Conservation (phyloP, 176 grass and related monocot species). For the Oryza meyeriana region DNA sequence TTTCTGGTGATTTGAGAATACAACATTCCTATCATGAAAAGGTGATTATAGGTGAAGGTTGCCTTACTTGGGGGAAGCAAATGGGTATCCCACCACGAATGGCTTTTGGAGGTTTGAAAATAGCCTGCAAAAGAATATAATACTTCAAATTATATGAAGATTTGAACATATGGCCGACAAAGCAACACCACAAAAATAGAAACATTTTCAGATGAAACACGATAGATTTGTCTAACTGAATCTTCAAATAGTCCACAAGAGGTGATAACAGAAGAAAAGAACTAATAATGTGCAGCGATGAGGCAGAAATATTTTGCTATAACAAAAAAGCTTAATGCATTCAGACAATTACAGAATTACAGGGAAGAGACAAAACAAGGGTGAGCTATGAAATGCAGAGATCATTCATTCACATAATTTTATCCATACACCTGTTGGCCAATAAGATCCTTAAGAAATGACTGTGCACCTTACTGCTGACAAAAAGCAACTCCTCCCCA, state of each 20-base stretch:
- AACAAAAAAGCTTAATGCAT: background rate
- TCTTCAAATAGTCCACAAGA: background rate
- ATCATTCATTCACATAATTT: background rate
- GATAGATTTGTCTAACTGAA: background rate
- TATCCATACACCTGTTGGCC: background rate
- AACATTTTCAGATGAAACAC: background rate
- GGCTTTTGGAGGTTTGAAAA: constrained; percentile 78
- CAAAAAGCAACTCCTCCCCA: constrained; percentile 73
- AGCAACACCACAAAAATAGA: background rate
- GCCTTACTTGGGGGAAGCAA: constrained; percentile 95
- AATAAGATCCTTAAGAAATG: background rate
- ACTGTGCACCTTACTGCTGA: constrained; percentile 65
- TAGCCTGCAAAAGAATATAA: constrained; percentile 53
- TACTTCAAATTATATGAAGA: background rate
- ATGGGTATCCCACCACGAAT: constrained; percentile 91
- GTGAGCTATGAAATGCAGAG: background rate
- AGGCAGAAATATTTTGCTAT: background rate
- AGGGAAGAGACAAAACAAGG: background rate
- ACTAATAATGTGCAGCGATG: background rate
- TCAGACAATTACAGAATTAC: background rate
- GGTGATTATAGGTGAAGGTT: constrained; percentile 20
- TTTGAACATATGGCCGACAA: background rate
- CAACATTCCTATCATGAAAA: background rate
- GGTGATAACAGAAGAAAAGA: background rate
- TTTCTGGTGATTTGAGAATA: background rate